A percentile compares a stretch with the other conserved stretches of the same genome.
Evolutionary conservation across 148 eudicot genomes (phyloP).

Genomic region (Heliosperma pusillum): DNA sequence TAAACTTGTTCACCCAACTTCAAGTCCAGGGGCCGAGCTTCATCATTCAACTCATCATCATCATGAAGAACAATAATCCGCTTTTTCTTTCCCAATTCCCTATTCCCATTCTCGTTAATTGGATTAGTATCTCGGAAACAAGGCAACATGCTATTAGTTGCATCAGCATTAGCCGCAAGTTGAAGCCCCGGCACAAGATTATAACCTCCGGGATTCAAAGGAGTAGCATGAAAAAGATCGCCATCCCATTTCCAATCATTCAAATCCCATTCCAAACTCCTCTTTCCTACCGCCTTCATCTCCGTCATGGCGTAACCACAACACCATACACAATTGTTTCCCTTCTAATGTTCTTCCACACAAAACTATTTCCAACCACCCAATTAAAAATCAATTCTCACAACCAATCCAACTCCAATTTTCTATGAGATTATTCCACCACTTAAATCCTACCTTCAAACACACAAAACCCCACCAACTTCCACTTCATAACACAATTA

Average conservation of each 20-base stretch:
- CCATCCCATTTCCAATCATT: conserved; percentile 98
- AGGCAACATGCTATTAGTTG: conserved; percentile 38
- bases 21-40: conserved; percentile 51
- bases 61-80: conserved; percentile 37
- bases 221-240: conserved; percentile 57
- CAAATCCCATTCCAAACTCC: conserved; percentile 80
- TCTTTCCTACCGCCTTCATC: conserved; percentile 56
- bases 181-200: conserved; percentile 49
- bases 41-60: conserved; percentile 42
- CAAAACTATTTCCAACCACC: background rate
- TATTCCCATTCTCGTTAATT: conserved; percentile 39
- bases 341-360: conserved; percentile 61
- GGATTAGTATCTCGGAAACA: conserved; percentile 29
- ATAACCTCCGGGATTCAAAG: conserved; percentile 40
- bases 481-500: conserved; percentile 6
- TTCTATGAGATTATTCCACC: background rate
- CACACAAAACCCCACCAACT: background rate
- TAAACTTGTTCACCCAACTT: conserved; percentile 73
- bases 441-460: conserved; percentile 5
- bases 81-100: conserved; percentile 61
- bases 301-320: conserved; percentile 43
- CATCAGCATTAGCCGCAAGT: conserved; percentile 22
- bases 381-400: conserved; percentile 22
- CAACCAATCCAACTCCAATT: background rate
- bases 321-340: conserved; percentile 44